These are phyloP conservation scores for Scleroderma citrinum DNA, from an alignment of 768 basidiomycete species.

Conservation along the genomic window DNA sequence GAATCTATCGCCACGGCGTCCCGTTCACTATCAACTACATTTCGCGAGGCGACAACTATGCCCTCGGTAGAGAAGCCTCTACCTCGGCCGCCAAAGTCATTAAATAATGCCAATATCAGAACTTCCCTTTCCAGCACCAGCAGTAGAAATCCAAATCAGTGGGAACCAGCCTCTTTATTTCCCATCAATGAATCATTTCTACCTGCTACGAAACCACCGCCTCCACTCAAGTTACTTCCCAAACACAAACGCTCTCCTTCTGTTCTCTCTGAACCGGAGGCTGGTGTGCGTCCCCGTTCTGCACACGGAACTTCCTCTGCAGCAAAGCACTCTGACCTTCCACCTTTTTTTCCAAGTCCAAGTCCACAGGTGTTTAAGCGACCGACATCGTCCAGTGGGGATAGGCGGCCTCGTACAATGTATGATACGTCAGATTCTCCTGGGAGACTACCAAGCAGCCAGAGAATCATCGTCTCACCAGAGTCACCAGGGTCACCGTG, in stretches of 20 bases:
- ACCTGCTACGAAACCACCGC: conserved; percentile 16
- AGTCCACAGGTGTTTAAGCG: neutral
- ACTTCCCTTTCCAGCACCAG: neutral
- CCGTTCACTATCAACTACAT: neutral
- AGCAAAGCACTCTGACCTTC: neutral
- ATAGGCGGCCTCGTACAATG: neutral
- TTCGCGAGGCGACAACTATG: neutral
- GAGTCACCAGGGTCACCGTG: neutral
- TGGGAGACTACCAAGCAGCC: neutral
- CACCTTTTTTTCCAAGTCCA: neutral
- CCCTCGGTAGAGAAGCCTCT: neutral
- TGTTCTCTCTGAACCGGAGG: neutral
- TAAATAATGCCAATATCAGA: neutral
- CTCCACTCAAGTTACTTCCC: conserved; percentile 7
- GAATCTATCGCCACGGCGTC: neutral
- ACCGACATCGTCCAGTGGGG: neutral
- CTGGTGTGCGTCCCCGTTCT: neutral
- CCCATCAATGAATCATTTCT: conserved; percentile 15
- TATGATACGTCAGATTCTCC: neutral
- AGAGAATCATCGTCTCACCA: neutral
- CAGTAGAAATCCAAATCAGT: neutral
- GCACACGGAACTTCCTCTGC: neutral
- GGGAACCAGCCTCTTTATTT: conserved; percentile 6
- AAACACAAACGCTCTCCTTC: conserved; percentile 11
- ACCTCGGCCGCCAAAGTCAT: neutral